Evolutionary conservation across 352 stramenopile genomes (phyloP), one percentile per base, ranked within the genome.

Genomic region (Elongisporangium undulatum): DNA sequence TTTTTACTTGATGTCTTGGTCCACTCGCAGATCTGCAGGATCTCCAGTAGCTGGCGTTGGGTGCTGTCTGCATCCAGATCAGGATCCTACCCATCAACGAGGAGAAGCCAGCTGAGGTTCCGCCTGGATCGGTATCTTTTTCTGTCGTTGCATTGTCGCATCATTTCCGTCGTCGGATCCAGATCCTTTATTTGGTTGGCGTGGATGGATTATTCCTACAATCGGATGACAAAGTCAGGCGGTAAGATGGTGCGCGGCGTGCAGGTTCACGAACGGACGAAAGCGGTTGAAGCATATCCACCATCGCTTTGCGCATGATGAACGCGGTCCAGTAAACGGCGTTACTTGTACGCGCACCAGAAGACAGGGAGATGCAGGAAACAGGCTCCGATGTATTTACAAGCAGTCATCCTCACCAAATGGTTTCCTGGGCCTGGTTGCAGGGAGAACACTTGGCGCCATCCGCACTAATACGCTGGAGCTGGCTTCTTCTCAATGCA

Each of bases 401-500:
- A 38, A 38, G 2, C 26, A 38, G 26, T 3, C 26, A 38, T 13
- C 9, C 5, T 38, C 26, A 7, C 26, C 26, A 38, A 10, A 17
- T 45, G 34, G 34, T 2, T 10, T 10, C 12, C 12, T 45, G 34
- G 34, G 2, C 17, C 12, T n/a, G n/a, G 5, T 12, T 45, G 34
- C n/a, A 26, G 23, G 2, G 23, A 26, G 23, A 26, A 26, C 2
- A 26, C 23, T 26, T 26, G 5, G 2, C 23, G 5, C 23, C 23
- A 26, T 26, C 23, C 23, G 23, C 23, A 26, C 23, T 26, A 26
- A 39, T 39, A n/a, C 29, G 29, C 10, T 51, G 4, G 48, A 4
- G 48, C 48, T 51, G 48, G 48, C 20, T 51, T 51, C 20, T 20
- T 51, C 48, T 20, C 48, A 13, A 51, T 51, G 48, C 29, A 39